phyloP scores from a whole-genome alignment of 345 rosid genomes.

The Theobroma cacao region DNA sequence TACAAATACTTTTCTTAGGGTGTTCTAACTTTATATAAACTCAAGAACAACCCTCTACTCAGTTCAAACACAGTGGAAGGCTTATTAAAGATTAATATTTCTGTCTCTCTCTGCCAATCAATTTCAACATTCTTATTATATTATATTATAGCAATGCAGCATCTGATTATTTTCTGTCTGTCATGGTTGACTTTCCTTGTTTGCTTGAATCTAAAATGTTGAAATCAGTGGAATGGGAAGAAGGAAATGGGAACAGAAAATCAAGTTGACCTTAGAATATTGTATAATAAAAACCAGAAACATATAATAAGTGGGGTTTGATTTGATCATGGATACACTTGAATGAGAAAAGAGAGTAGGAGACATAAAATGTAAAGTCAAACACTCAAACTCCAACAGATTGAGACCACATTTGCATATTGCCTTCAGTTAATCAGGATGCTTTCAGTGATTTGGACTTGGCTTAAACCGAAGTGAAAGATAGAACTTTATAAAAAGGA shows the following conservation, averaged over 20 bases:
- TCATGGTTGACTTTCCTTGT: not conserved
- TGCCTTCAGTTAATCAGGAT: not conserved
- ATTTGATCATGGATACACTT: not conserved
- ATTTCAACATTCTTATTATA: not conserved
- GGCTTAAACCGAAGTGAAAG: not conserved
- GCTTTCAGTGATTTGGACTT: not conserved
- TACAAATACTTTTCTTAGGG: not conserved
- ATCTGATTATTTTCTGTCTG: not conserved
- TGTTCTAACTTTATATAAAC: not conserved
- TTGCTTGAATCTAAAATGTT: not conserved
- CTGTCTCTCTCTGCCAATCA: not conserved
- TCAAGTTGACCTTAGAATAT: slow-evolving; percentile 1
- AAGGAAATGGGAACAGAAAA: slow-evolving; percentile 5
- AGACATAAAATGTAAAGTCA: not conserved
- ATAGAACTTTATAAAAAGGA: not conserved
- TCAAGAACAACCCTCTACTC: not conserved
- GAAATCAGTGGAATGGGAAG: not conserved
- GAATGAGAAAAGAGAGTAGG: not conserved
- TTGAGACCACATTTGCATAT: not conserved
- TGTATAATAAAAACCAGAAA: not conserved
- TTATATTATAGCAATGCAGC: not conserved
- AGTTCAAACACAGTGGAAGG: not conserved
- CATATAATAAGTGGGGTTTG: not conserved
- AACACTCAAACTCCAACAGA: not conserved
- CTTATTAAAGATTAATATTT: not conserved